phyloP scores from a whole-genome alignment of 345 rosid species.

The Arabidopsis arenosa region DNA sequence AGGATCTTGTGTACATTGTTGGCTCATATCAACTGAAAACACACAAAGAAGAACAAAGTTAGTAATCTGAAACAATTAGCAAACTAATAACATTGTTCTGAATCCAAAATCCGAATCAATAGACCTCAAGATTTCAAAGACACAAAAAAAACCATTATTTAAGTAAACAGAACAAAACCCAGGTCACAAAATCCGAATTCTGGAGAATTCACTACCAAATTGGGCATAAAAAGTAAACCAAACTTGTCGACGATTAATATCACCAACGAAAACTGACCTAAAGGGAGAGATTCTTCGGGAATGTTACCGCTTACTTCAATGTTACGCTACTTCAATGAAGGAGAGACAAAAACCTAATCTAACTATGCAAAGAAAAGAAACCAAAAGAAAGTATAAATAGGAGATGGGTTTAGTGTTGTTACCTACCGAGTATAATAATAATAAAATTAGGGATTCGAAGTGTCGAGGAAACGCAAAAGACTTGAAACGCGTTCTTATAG shows the following conservation, averaged over 20 bases:
- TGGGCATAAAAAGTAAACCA: neutral
- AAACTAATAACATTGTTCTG: neutral
- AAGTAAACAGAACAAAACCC: neutral
- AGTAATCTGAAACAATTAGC: slow-evolving; percentile 7
- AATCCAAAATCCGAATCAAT: neutral
- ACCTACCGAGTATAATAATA: slow-evolving; percentile 11
- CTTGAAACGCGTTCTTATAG: slow-evolving; percentile 34
- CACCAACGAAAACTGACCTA: slow-evolving; percentile 7
- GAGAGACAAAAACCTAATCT: neutral
- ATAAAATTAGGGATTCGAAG: neutral
- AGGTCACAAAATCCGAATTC: neutral
- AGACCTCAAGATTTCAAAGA: neutral
- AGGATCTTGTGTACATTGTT: slow-evolving; percentile 54
- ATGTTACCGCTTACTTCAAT: slow-evolving; percentile 17
- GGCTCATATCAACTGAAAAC: slow-evolving; percentile 60
- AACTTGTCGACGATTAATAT: neutral
- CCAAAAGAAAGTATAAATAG: slow-evolving; percentile 25
- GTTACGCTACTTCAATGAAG: neutral
- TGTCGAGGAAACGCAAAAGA: slow-evolving; percentile 13
- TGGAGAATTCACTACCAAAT: neutral
- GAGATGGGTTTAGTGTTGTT: slow-evolving; percentile 6
- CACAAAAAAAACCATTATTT: neutral
- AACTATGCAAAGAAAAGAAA: neutral
- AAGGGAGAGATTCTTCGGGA: slow-evolving; percentile 21
- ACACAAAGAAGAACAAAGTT: neutral